Evolutionary conservation across 2,329 filamentous ascomycete species (phyloP).

Genomic region (Diplodia intermedia): DNA sequence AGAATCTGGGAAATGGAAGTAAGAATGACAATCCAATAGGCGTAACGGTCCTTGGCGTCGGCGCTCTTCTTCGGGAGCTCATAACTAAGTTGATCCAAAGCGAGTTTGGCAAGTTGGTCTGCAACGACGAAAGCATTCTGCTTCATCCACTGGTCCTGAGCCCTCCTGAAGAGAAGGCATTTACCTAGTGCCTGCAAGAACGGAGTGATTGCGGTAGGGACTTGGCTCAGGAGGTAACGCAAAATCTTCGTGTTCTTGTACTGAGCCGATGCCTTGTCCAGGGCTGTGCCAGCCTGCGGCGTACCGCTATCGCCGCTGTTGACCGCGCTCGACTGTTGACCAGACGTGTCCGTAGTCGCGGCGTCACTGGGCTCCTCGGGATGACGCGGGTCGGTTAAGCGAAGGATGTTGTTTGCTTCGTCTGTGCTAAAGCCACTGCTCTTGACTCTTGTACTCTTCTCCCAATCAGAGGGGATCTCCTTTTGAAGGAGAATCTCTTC

Average conservation of each 20-base stretch:
- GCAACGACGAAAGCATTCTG: conserved; percentile 68
- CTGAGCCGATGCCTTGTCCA: conserved; percentile 35
- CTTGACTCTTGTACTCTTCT: conserved; percentile 53
- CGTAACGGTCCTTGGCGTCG: conserved; percentile 68
- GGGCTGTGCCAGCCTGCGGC: conserved; percentile 35
- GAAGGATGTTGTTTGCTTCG: conserved; percentile 51
- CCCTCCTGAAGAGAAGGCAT: conserved; percentile 76
- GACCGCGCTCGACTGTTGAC: conserved; percentile 30
- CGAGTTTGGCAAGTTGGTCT: conserved; percentile 73
- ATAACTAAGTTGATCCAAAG: conserved; percentile 70
- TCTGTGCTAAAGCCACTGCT: conserved; percentile 48
- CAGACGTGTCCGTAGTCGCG: conserved; percentile 32
- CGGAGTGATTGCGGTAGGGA: conserved; percentile 79
- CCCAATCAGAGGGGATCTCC: conserved; percentile 74
- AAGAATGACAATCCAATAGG: conserved; percentile 83
- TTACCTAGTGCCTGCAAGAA: conserved; percentile 88
- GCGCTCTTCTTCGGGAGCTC: conserved; percentile 54
- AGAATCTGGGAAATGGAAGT: conserved; percentile 79
- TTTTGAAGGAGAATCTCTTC: conserved; percentile 81
- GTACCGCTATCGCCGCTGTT: conserved; percentile 31
- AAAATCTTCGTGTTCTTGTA: conserved; percentile 82
- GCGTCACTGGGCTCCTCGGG: conserved; percentile 5
- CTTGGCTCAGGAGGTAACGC: conserved; percentile 76
- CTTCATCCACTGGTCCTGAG: conserved; percentile 68
- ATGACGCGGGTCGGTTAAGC: conserved; percentile 33